Percentiles rank a stretch among this genome's conserved stretches.
These are phyloP conservation scores for Trichophyton schoenleinii DNA, from an alignment of 2,329 filamentous ascomycete species.

Conservation along the genomic window DNA sequence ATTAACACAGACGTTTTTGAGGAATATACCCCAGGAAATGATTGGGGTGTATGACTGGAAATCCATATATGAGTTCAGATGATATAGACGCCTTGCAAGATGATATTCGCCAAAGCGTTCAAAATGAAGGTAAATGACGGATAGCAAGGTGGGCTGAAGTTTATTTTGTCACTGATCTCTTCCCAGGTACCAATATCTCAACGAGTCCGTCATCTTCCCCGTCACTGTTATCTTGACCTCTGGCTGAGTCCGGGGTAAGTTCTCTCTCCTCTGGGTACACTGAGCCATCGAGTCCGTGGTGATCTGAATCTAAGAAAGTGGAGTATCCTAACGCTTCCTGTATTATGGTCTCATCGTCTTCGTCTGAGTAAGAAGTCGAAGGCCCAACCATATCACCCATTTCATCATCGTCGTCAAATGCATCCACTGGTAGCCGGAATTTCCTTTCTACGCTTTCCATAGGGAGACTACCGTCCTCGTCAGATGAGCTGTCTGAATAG, in stretches of 20 bases:
- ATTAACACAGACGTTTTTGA: background rate
- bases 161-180: constrained; percentile 18
- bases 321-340: constrained; percentile 59
- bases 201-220: constrained; percentile 33
- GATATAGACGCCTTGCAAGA: background rate
- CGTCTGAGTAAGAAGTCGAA: constrained; percentile 36
- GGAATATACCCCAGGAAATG: background rate
- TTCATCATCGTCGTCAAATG: constrained; percentile 38
- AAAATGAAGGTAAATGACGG: background rate
- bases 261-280: constrained; percentile 15
- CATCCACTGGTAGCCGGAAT: constrained; percentile 44
- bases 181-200: constrained; percentile 34
- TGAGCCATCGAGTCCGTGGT: constrained; percentile 11
- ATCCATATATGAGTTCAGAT: constrained; percentile 3
- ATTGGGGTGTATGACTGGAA: background rate
- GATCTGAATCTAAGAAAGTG: constrained; percentile 42
- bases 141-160: background rate
- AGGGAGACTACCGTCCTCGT: constrained; percentile 24
- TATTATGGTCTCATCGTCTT: constrained; percentile 41
- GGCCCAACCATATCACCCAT: constrained; percentile 39
- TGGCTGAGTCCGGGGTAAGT: constrained; percentile 11
- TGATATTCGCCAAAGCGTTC: background rate
- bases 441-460: constrained; percentile 28
- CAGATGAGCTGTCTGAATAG: constrained; percentile 31
- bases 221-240: constrained; percentile 35